Evolutionary conservation across 148 eudicot genomes (phyloP).

Genomic region (Vaccinium macrocarpon): DNA sequence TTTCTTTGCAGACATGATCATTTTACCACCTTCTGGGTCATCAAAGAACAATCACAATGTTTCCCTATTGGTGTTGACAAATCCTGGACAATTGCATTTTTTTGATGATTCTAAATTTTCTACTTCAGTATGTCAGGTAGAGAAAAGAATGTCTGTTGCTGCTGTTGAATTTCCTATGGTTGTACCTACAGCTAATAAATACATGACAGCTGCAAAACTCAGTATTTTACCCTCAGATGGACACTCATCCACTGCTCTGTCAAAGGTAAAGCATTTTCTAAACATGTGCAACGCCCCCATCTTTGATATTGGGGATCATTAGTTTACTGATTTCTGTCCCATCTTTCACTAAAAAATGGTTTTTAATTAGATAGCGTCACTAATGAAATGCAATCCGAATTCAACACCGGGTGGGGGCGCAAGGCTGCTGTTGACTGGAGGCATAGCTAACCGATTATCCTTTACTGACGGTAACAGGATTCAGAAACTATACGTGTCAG

Average conservation of each 20-base stretch:
- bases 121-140: conserved; percentile 38
- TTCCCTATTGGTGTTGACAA: conserved; percentile 66
- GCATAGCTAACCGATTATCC: conserved; percentile 33
- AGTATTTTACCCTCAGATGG: conserved; percentile 31
- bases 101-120: conserved; percentile 40
- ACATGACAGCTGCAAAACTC: conserved; percentile 52
- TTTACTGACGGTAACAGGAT: conserved; percentile 30
- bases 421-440: conserved; percentile 64
- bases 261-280: conserved; percentile 28
- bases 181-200: conserved; percentile 53
- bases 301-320: conserved; percentile 1
- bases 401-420: conserved; percentile 26
- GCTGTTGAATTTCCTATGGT: conserved; percentile 43
- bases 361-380: conserved; percentile 30
- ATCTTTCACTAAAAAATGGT: neutral
- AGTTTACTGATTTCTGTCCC: conserved; percentile 10
- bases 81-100: conserved; percentile 60
- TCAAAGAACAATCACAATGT: conserved; percentile 35
- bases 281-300: neutral
- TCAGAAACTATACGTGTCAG: conserved; percentile 47
- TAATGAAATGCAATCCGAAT: conserved; percentile 20
- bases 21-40: conserved; percentile 44
- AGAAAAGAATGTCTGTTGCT: conserved; percentile 39
- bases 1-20: conserved; percentile 68
- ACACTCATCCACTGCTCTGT: conserved; percentile 19